Conservation (phyloP, 129 eudicot species). For the Smallanthus sonchifolius region DNA sequence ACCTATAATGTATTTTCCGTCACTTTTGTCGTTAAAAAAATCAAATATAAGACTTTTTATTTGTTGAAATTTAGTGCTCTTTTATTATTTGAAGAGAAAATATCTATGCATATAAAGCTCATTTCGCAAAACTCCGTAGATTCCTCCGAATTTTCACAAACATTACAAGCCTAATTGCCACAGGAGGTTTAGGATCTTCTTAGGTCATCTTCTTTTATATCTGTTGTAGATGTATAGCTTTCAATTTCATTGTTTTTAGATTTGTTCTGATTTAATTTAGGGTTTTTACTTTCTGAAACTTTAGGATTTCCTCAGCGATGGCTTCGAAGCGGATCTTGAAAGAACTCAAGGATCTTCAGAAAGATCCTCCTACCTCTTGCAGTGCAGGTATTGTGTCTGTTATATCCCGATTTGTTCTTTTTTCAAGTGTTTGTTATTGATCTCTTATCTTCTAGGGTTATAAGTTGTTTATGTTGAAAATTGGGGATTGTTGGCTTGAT, state of each 20-base stretch:
- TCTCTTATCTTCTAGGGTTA: not conserved
- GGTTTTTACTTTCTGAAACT: constrained; percentile 17
- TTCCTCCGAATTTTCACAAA: constrained; percentile 1
- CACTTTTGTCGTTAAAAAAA: no score
- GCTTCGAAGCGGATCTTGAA: constrained; percentile 63
- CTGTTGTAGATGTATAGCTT: not conserved
- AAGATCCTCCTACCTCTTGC: constrained; percentile 68
- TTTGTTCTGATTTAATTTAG: constrained; percentile 10
- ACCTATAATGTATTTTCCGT: no score
- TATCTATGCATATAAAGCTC: not conserved
- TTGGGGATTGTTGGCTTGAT: not conserved
- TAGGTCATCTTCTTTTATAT: constrained; percentile 7
- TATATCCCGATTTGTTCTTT: no score
- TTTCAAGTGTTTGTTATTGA: not conserved
- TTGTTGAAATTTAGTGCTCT: no score
- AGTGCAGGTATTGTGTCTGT: constrained; percentile 42
- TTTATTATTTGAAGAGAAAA: no score
- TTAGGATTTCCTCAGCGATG: constrained; percentile 40
- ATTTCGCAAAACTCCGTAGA: not conserved
- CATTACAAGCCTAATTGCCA: not conserved
- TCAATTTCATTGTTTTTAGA: not conserved
- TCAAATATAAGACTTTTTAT: no score
- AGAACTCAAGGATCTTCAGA: constrained; percentile 62
- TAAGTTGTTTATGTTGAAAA: not conserved
- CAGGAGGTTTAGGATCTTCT: constrained; percentile 5